Percentiles rank a stretch among this genome's conserved stretches.
Conservation (phyloP, 352 stramenopile genomes). For the Phytophthora vignae region DNA sequence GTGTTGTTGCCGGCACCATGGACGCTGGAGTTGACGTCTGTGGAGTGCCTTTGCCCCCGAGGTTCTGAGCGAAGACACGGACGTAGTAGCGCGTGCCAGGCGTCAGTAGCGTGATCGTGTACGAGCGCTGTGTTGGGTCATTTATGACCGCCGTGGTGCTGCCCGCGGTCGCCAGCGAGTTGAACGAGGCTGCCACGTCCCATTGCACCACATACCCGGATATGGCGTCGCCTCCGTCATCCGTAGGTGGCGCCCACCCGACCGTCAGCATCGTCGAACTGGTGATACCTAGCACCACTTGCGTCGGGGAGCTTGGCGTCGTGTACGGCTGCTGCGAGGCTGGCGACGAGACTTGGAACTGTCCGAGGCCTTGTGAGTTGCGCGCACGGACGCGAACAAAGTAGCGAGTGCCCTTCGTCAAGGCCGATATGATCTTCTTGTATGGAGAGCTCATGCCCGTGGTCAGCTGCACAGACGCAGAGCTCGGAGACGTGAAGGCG, state of each 20-base stretch:
- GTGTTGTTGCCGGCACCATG: conserved; percentile 59
- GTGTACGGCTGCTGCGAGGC: conserved; percentile 92
- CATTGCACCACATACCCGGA: conserved; percentile 93
- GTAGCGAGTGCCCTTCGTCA: conserved; percentile 76
- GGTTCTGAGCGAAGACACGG: conserved; percentile 33
- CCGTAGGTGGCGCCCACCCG: conserved; percentile 79
- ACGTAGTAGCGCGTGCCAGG: conserved; percentile 86
- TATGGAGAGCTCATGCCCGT: conserved; percentile 65
- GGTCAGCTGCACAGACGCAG: conserved; percentile 55
- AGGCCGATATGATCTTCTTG: conserved; percentile 56
- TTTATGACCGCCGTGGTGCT: conserved; percentile 66
- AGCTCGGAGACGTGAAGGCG: conserved; percentile 69
- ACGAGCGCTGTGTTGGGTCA: conserved; percentile 67
- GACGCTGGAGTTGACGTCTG: conserved; percentile 64
- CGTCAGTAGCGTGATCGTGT: conserved; percentile 84
- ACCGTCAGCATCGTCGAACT: conserved; percentile 93
- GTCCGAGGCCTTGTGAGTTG: conserved; percentile 81
- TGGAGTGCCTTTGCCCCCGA: conserved; percentile 55
- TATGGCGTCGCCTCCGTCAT: conserved; percentile 91
- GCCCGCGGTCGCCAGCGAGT: conserved; percentile 71
- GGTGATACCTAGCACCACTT: conserved; percentile 79
- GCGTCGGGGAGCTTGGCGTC: conserved; percentile 87
- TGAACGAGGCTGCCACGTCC: conserved; percentile 92
- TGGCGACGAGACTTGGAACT: conserved; percentile 86
- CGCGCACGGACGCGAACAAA: conserved; percentile 69